phyloP scores from a whole-genome alignment of 2,329 filamentous ascomycete genomes.

The Colletotrichum tamarilloi region DNA sequence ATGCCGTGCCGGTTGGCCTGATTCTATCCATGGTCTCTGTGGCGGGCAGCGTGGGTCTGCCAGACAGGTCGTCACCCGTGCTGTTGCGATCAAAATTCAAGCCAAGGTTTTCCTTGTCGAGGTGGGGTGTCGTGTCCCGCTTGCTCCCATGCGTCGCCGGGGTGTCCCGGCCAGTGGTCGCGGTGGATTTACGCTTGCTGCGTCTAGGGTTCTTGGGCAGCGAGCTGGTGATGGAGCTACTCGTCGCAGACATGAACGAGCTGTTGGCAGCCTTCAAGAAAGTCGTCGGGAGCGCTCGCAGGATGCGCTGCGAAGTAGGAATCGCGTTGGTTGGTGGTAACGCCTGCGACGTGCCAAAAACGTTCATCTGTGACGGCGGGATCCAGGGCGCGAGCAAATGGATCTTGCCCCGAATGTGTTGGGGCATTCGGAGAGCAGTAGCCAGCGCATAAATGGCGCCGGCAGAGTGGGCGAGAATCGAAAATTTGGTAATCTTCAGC shows the following conservation, averaged over 20 bases:
- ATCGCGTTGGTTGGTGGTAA: slow-evolving; percentile 86
- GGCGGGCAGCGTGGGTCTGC: slow-evolving; percentile 41
- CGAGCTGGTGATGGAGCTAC: slow-evolving; percentile 83
- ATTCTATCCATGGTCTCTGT: slow-evolving; percentile 63
- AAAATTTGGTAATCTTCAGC: slow-evolving; percentile 94
- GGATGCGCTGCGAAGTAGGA: slow-evolving; percentile 89
- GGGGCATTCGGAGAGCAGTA: slow-evolving; percentile 93
- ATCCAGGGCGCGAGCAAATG: slow-evolving; percentile 98
- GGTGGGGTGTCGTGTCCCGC: slow-evolving; percentile 48
- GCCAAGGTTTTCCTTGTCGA: slow-evolving; percentile 63
- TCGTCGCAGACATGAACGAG: slow-evolving; percentile 93
- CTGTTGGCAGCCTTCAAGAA: slow-evolving; percentile 95
- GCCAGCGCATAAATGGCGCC: slow-evolving; percentile 98
- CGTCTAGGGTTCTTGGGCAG: slow-evolving; percentile 74
- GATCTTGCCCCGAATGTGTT: slow-evolving; percentile 93
- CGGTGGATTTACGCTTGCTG: slow-evolving; percentile 67
- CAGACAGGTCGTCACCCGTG: slow-evolving; percentile 37
- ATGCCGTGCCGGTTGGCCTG: slow-evolving; percentile 42
- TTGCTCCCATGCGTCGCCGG: slow-evolving; percentile 40
- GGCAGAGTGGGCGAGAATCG: slow-evolving; percentile 93
- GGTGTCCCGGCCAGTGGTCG: slow-evolving; percentile 50
- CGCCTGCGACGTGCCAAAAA: slow-evolving; percentile 78
- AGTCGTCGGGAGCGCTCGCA: slow-evolving; percentile 89
- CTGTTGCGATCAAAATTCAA: slow-evolving; percentile 41
- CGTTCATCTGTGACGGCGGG: slow-evolving; percentile 90